phyloP scores from a whole-genome alignment of 2,329 filamentous ascomycete species.

The Chaetomiaceae sp. region DNA sequence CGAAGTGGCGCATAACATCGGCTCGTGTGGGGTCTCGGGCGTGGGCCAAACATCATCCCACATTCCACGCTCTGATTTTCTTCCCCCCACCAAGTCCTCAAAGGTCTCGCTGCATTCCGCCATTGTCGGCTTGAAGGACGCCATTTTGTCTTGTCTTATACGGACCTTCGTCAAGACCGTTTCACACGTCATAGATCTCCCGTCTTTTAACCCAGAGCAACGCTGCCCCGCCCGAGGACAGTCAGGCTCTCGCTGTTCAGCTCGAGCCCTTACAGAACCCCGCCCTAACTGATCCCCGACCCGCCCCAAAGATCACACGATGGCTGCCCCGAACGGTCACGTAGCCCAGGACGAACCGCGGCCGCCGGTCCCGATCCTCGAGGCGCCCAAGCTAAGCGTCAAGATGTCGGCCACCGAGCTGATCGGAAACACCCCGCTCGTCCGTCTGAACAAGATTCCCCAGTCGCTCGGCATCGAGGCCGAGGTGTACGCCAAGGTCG shows the following conservation, averaged over 20 bases:
- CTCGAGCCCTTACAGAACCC: no score
- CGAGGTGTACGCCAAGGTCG: constrained; percentile 84
- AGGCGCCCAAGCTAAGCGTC: constrained; percentile 22
- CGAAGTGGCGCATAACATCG: constrained; percentile 19
- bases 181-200: no score
- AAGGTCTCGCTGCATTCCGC: constrained; percentile 1
- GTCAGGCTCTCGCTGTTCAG: no score
- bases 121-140: background rate
- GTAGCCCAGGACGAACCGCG: constrained; percentile 5
- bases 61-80: constrained; percentile 11
- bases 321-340: constrained; percentile 13
- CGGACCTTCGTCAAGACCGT: no score
- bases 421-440: constrained; percentile 94
- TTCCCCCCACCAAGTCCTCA: constrained; percentile 1
- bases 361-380: constrained; percentile 19
- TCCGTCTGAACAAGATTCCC: constrained; percentile 88
- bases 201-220: background rate
- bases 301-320: no score
- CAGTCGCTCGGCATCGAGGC: constrained; percentile 85
- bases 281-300: no score
- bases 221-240: background rate
- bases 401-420: constrained; percentile 67
- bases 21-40: constrained; percentile 4
- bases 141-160: no score
- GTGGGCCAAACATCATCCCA: constrained; percentile 11